Conservation (phyloP, 2,329 filamentous ascomycete species). For the Sphaerulina vaccinii region DNA sequence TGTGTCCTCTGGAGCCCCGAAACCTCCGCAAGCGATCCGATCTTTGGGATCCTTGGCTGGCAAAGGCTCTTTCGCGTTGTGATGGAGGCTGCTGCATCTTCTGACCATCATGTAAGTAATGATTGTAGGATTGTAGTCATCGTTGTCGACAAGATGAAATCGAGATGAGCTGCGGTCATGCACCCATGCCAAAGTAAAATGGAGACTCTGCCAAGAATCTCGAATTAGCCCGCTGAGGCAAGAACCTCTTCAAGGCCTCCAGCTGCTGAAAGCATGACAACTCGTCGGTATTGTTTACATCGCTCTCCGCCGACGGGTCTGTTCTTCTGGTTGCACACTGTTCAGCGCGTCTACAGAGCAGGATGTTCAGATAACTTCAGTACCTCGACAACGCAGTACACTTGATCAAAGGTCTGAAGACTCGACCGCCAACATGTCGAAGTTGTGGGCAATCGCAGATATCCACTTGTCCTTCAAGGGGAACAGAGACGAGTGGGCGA, state of each 20-base stretch:
- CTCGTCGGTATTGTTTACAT: background rate
- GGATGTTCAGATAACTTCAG: too few relatives aligned
- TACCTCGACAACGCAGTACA: background rate
- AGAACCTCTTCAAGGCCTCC: too few relatives aligned
- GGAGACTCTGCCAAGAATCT: slow-evolving; percentile 10
- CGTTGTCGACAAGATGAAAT: too few relatives aligned
- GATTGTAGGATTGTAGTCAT: background rate
- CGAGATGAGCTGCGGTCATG: background rate
- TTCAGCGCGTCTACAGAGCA: too few relatives aligned
- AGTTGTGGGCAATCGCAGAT: slow-evolving; percentile 48
- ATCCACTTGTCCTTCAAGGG: slow-evolving; percentile 49
- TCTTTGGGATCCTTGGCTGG: slow-evolving; percentile 1
- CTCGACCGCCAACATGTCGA: slow-evolving; percentile 1
- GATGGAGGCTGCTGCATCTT: too few relatives aligned
- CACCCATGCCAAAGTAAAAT: slow-evolving; percentile 4
- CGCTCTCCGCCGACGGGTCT: background rate
- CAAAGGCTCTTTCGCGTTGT: background rate
- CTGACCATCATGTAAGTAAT: too few relatives aligned
- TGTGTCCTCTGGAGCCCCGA: background rate
- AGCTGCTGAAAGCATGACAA: background rate
- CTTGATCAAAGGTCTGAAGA: background rate
- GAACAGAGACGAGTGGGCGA: slow-evolving; percentile 46
- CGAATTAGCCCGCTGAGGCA: slow-evolving; percentile 10
- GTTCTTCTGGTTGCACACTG: background rate
- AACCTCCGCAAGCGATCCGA: slow-evolving; percentile 1